A percentile compares a stretch with the other conserved stretches of the same genome.
Conservation (phyloP, 2,329 filamentous ascomycete species). For the Neopestalotiopsis clavispora region DNA sequence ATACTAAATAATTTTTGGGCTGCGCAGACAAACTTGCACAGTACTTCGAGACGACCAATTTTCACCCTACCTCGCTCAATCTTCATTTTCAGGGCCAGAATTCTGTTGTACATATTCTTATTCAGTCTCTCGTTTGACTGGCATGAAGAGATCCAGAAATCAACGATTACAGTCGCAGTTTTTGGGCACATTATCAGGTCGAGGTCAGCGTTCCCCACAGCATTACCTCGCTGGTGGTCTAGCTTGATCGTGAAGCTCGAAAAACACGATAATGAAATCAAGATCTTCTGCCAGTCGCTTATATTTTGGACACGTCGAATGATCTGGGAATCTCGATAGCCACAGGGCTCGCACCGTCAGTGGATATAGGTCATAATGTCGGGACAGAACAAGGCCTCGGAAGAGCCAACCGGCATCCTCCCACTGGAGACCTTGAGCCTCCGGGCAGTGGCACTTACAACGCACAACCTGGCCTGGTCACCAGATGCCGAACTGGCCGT, state of each 20-base stretch:
- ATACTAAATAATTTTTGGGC: not conserved
- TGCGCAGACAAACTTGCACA: no score
- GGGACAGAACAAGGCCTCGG: conserved; percentile 22
- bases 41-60: no score
- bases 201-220: no score
- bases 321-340: not conserved
- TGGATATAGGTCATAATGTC: no score
- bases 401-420: conserved; percentile 39
- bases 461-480: conserved; percentile 56
- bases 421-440: conserved; percentile 53
- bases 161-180: not conserved
- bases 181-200: not conserved
- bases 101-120: not conserved
- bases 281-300: not conserved
- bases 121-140: not conserved
- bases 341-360: not conserved
- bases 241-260: not conserved
- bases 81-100: not conserved
- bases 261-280: not conserved
- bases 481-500: conserved; percentile 63
- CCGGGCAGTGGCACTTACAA: conserved; percentile 48
- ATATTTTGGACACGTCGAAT: not conserved
- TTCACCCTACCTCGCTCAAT: no score
- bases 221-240: not conserved
- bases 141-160: not conserved